Percentiles rank a stretch among this genome's conserved stretches.
These are phyloP conservation scores for Blumeriella jaapii DNA, from an alignment of 2,329 filamentous ascomycete genomes.

Conservation along the genomic window DNA sequence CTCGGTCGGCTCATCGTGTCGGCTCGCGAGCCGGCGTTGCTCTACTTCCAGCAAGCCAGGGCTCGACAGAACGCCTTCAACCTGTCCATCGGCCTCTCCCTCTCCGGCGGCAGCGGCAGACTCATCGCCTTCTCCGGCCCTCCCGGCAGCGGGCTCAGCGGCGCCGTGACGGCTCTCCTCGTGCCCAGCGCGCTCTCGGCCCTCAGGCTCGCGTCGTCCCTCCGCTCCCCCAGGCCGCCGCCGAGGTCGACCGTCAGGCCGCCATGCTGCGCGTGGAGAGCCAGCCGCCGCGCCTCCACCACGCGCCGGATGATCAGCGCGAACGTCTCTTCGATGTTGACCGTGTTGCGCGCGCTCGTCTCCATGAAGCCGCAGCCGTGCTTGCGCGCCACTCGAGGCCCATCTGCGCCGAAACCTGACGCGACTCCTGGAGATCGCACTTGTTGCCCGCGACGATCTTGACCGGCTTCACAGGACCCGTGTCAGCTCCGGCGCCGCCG, in stretches of 20 bases:
- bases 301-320: constrained; percentile 54
- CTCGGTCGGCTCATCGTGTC: no score
- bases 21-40: neutral
- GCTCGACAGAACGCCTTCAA: constrained; percentile 11
- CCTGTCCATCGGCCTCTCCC: constrained; percentile 4
- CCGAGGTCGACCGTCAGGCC: constrained; percentile 1
- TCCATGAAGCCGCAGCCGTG: constrained; percentile 80
- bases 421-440: constrained; percentile 62
- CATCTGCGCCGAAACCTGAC: constrained; percentile 56
- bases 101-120: neutral
- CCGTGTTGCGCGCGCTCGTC: constrained; percentile 71
- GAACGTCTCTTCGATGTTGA: constrained; percentile 86
- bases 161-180: constrained; percentile 22
- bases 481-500: constrained; percentile 19
- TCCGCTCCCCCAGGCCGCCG: constrained; percentile 4
- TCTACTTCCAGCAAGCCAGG: constrained; percentile 10
- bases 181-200: constrained; percentile 12
- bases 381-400: constrained; percentile 65
- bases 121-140: constrained; percentile 17
- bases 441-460: constrained; percentile 83
- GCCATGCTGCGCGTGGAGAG: constrained; percentile 3
- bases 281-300: constrained; percentile 33
- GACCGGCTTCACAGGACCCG: constrained; percentile 38
- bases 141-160: constrained; percentile 23
- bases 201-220: constrained; percentile 6